Evolutionary conservation across 2,329 filamentous ascomycete species (phyloP).

Genomic region (Fusarium lateritium): DNA sequence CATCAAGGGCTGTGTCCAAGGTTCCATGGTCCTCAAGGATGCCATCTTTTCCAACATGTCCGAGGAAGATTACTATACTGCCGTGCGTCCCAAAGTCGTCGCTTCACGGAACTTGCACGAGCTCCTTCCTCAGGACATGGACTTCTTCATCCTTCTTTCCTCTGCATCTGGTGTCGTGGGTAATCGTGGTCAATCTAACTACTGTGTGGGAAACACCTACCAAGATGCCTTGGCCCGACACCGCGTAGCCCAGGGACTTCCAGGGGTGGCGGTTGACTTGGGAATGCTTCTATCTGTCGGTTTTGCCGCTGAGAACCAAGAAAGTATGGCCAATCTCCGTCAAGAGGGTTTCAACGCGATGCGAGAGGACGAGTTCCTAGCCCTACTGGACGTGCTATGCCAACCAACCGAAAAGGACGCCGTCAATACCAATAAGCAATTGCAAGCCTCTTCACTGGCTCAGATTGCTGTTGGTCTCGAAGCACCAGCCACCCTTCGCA

Average conservation of each 20-base stretch:
- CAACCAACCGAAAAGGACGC: not conserved
- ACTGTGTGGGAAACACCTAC: conserved; percentile 62
- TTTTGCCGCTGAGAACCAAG: conserved; percentile 64
- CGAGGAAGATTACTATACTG: conserved; percentile 62
- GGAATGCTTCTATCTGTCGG: conserved; percentile 66
- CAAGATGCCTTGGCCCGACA: conserved; percentile 17
- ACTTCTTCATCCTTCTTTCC: conserved; percentile 70
- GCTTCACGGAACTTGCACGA: conserved; percentile 70
- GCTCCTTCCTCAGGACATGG: conserved; percentile 49
- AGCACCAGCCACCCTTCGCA: conserved; percentile 2
- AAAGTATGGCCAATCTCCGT: conserved; percentile 2
- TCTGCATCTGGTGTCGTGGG: conserved; percentile 67
- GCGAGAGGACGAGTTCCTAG: conserved; percentile 13
- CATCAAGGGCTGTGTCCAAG: conserved; percentile 61
- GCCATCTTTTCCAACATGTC: conserved; percentile 69
- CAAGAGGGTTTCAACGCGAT: conserved; percentile 11
- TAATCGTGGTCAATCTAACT: conserved; percentile 67
- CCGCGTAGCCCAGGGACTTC: not conserved
- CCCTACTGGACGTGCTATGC: conserved; percentile 9
- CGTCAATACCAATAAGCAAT: not conserved
- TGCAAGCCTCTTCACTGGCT: not conserved
- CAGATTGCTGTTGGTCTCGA: conserved; percentile 13
- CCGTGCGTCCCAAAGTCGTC: conserved; percentile 66
- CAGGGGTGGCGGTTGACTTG: conserved; percentile 64
- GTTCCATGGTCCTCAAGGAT: conserved; percentile 63